These are phyloP conservation scores for Aspergillus mulundensis DNA, from an alignment of 495 filamentous ascomycete genomes.

Conservation along the genomic window DNA sequence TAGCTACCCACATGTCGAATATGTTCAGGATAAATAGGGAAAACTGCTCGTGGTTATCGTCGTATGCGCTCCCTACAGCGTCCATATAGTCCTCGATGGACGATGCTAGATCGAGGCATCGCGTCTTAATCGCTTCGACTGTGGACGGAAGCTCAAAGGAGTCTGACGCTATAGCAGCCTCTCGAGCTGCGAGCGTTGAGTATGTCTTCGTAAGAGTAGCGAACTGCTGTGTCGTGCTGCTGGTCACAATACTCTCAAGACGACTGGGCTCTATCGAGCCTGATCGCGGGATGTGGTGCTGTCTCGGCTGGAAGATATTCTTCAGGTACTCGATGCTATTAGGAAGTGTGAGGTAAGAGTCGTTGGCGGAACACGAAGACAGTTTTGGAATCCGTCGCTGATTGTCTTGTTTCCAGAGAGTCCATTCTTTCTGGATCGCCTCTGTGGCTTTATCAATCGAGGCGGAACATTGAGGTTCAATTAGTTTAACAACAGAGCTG, in stretches of 20 bases:
- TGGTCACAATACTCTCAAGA: constrained; percentile 1
- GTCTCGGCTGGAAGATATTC: constrained; percentile 14
- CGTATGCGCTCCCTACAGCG: constrained; percentile 34
- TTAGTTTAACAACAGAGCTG: constrained; percentile 13
- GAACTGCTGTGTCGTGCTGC: constrained; percentile 16
- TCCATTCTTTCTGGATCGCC: constrained; percentile 22
- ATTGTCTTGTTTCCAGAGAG: constrained; percentile 23
- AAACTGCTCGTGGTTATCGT: constrained; percentile 39
- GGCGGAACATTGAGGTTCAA: constrained; percentile 22
- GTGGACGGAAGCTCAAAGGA: background rate
- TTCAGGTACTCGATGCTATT: constrained; percentile 43
- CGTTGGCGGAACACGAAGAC: constrained; percentile 21
- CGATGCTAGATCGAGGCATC: constrained; percentile 32
- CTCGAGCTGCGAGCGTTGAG: constrained; percentile 23
- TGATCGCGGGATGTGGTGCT: background rate
- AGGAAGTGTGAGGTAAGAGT: constrained; percentile 36
- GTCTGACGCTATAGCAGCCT: constrained; percentile 20
- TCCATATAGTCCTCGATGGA: constrained; percentile 35
- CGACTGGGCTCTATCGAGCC: constrained; percentile 2
- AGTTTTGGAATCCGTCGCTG: constrained; percentile 33
- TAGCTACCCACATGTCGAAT: constrained; percentile 57
- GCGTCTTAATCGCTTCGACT: background rate
- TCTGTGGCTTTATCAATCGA: constrained; percentile 22
- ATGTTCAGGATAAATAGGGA: constrained; percentile 55
- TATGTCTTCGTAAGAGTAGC: constrained; percentile 23